Conservation (phyloP, 331 rosid species). For the Malus hybrid region DNA sequence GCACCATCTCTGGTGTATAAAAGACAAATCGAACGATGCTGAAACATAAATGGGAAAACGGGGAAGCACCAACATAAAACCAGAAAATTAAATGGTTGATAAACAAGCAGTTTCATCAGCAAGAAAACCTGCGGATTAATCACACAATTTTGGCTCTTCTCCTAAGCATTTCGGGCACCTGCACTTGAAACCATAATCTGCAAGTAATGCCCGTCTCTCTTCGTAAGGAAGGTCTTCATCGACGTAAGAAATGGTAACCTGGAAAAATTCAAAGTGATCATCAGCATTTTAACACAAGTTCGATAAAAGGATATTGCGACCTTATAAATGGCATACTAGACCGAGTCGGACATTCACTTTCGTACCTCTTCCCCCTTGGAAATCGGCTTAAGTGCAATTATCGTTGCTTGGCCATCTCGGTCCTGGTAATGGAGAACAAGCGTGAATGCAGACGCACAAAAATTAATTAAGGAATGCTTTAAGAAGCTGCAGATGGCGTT, state of each 20-base stretch:
- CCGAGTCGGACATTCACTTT: background rate
- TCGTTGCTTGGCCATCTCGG: slow-evolving; percentile 85
- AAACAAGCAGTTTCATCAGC: background rate
- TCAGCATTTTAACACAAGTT: background rate
- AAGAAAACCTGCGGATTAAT: too few species aligned
- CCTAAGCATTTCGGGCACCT: slow-evolving; percentile 55
- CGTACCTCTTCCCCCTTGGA: slow-evolving; percentile 68
- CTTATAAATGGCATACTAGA: background rate
- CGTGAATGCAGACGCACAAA: background rate
- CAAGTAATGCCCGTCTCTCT: slow-evolving; percentile 75
- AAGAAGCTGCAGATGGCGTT: background rate
- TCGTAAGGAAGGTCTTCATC: slow-evolving; percentile 78
- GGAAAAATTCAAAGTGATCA: slow-evolving; percentile 23
- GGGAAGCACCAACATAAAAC: background rate
- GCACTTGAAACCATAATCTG: slow-evolving; percentile 80
- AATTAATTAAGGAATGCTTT: background rate
- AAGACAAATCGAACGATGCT: background rate
- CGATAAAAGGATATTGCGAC: background rate
- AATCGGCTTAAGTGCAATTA: slow-evolving; percentile 59
- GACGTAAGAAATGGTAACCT: slow-evolving; percentile 89
- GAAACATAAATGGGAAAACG: background rate
- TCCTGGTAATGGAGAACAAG: slow-evolving; percentile 47
- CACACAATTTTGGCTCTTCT: slow-evolving; percentile 28
- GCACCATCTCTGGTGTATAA: background rate
- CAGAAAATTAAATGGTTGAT: too few species aligned